Evolutionary conservation across 2,329 filamentous ascomycete genomes (phyloP).

Genomic region (Trichophyton schoenleinii): DNA sequence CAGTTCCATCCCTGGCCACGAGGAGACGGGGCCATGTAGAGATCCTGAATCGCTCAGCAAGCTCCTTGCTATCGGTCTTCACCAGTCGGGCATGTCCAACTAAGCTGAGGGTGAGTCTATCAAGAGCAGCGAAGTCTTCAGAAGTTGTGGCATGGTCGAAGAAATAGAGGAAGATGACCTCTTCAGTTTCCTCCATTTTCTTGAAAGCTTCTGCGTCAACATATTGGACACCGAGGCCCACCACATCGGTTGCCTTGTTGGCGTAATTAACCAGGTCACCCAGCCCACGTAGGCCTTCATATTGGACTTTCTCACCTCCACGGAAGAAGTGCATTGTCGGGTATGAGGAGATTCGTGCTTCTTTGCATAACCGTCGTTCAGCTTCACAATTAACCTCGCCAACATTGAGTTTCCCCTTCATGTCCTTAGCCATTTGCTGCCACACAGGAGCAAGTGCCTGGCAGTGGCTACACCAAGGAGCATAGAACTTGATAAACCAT

Average conservation of each 20-base stretch:
- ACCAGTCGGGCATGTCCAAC: slow-evolving; percentile 87
- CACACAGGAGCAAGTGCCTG: slow-evolving; percentile 84
- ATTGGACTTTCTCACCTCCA: slow-evolving; percentile 82
- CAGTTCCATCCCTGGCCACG: slow-evolving; percentile 76
- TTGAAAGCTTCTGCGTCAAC: slow-evolving; percentile 66
- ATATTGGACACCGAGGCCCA: slow-evolving; percentile 64
- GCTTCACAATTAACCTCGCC: slow-evolving; percentile 92
- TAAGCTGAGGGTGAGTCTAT: slow-evolving; percentile 72
- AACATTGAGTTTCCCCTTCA: slow-evolving; percentile 79
- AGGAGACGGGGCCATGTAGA: slow-evolving; percentile 91
- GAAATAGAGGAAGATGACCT: slow-evolving; percentile 94
- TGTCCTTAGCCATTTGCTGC: slow-evolving; percentile 78
- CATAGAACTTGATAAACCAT: slow-evolving; percentile 99
- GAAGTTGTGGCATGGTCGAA: slow-evolving; percentile 89
- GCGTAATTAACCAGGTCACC: slow-evolving; percentile 82
- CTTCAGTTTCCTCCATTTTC: slow-evolving; percentile 78
- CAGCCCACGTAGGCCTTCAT: slow-evolving; percentile 77
- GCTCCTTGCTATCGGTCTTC: slow-evolving; percentile 66
- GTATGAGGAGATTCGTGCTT: slow-evolving; percentile 65
- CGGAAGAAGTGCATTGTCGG: slow-evolving; percentile 90
- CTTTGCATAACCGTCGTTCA: slow-evolving; percentile 81
- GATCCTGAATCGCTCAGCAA: slow-evolving; percentile 81
- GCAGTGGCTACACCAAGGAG: slow-evolving; percentile 93
- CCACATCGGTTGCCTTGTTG: slow-evolving; percentile 68
- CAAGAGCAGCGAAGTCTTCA: slow-evolving; percentile 82